Evolutionary conservation across 164 flowering plant genomes (phyloP), one percentile per base, ranked within the genome.

Genomic region (Aristolochia fimbriata): DNA sequence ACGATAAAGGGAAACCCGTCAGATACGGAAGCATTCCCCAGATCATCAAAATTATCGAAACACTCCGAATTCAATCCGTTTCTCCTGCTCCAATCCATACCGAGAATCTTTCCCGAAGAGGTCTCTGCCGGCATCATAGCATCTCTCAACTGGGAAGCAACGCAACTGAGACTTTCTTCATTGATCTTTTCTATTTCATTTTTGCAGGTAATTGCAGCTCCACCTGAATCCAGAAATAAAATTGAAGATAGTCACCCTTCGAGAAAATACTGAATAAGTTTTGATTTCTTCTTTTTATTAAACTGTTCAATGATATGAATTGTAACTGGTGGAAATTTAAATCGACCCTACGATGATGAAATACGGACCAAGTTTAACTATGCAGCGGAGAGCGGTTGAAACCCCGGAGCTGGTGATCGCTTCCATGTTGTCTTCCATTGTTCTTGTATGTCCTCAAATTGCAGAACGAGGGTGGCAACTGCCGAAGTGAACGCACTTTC

Each of bases 71-170:
- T 85, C 96, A 45, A 73, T 72, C 51, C 82, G 62, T 37, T 10
- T 37, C 43, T 37, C 73, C 78, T 86, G 76, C 99, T 90, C 99
- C 99, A 90, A 76, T 93, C 99, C 96, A 93, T 83, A 30, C 85
- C 81, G 63, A 60, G 62, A 65, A 66, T 68, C 62, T 77, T 73
- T 20, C 12, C 62, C 17, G 79, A 60, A 55, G 79, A 73, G 43
- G 46, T 69, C 6, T 16, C 30, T 9, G 59, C 55, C 16, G 8
- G 52, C 62, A 75, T 65, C 86, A 85, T 80, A 1, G 83, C 78
- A 69, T 80, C 71, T 70, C 95, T 85, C 61, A 90, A 64, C 62
- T 90, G 99, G 45, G 75, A 68, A 9, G 88, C 78, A 60, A 85
- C 83, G 6, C 56, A 68, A 22, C 30, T 65, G 27, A 93, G 85